These are phyloP conservation scores for Umbelopsis isabellina DNA, from an alignment of 192 early-diverging fungal genomes.

Conservation along the genomic window DNA sequence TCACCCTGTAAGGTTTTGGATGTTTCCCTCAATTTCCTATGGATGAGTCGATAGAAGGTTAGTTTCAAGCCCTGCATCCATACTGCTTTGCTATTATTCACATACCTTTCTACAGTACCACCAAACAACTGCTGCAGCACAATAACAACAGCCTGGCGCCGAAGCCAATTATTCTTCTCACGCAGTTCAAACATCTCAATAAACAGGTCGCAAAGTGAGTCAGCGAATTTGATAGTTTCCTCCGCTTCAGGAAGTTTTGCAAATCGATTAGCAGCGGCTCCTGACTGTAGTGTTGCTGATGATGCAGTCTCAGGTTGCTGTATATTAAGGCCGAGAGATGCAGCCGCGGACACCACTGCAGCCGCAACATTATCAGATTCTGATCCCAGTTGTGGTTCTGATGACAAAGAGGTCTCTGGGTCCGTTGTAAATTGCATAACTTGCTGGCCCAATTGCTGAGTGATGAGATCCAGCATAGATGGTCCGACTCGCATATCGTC, in stretches of 20 bases:
- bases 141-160: constrained; percentile 83
- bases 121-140: constrained; percentile 87
- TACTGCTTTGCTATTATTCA: constrained; percentile 32
- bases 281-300: constrained; percentile 23
- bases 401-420: neutral
- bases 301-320: neutral
- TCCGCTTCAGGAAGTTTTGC: constrained; percentile 32
- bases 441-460: constrained; percentile 68
- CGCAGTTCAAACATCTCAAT: constrained; percentile 94
- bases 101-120: constrained; percentile 81
- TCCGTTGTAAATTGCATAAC: constrained; percentile 53
- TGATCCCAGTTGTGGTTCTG: neutral
- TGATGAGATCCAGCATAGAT: constrained; percentile 73
- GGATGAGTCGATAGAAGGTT: constrained; percentile 20
- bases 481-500: constrained; percentile 70
- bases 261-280: constrained; percentile 1
- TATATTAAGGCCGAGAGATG: constrained; percentile 20
- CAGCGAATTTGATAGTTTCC: constrained; percentile 58
- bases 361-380: constrained; percentile 24
- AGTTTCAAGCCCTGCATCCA: constrained; percentile 25
- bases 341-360: constrained; percentile 23
- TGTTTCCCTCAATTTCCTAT: constrained; percentile 48
- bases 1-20: constrained; percentile 44
- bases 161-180: constrained; percentile 85
- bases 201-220: constrained; percentile 81